Base-by-base conservation (phyloP, 179 eudicot genomes). In the Beta macrorhiza region DNA sequence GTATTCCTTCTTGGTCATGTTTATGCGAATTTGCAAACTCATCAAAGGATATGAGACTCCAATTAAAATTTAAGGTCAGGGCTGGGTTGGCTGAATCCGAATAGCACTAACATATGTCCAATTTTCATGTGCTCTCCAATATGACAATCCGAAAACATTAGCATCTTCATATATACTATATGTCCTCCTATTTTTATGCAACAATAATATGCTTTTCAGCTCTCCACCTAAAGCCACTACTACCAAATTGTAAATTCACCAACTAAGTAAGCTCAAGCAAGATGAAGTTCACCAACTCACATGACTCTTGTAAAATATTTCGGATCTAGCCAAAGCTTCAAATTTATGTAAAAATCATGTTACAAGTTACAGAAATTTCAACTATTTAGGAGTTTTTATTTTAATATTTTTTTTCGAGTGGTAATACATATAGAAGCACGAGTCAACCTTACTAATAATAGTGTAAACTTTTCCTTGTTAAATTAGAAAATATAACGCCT, bases 51-150 rank as follows among this genome's bases (percentile, higher is more conserved):
- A 37, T n/a, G 20, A 71, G 20, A n/a, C 32, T 49, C 78, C 72
- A 78, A 74, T 75, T 83, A 79, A 52, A 65, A 62, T 22, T 49
- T 59, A 75, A 69, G 77, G 47, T 1, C 53, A 76, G 19, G 20
- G 53, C 47, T 77, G 49, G 67, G 82, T 68, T 82, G 84, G 85
- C 55, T 85, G 82, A 85, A 79, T 85, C 44, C 62, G 87, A 85
- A 85, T 61, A 81, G 74, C 85, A 82, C 87, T 82, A 85, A 71
- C 78, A 82, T 75, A 82, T 82, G 78, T 82, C 85, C 85, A 75
- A 79, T 82, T 69, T 79, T 84, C 87, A 82, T 82, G 85, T 85
- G 85, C 83, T 77, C 57, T 74, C 82, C 71, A 78, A 78, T 74
- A 81, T 68, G 76, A 68, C 80, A 72, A 45, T 84, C 87, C 80